Evolutionary conservation across 495 filamentous ascomycete species (phyloP), one percentile per base, ranked within the genome.

Genomic region (Tuber melanosporum): DNA sequence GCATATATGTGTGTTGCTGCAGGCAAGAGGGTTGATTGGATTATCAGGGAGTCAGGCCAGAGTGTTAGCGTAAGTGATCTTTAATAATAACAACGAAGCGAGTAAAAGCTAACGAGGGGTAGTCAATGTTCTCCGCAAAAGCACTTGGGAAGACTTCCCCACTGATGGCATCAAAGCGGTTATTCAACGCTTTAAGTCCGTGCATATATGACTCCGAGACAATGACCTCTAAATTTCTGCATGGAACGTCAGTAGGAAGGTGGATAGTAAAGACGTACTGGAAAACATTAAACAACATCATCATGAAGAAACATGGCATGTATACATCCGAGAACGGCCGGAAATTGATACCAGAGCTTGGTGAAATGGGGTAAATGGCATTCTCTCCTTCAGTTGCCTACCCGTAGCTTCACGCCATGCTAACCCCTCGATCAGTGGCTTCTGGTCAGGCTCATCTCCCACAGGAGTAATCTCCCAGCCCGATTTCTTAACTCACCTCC

Each of bases 11-110:
- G 85, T 22, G 77, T 84, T 0, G 81, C 84, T 39, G 78, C 80
- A 8, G 87, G 87, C 3, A 87, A 87, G 77, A 81, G 84, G 47
- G 87, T 88, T 4, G 83, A 84, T 46, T 87, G 86, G 87, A 79
- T 87, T 43, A 86, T 85, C 72, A 85, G 87, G 5, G 78, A 77
- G 3, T 84, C 83, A 20, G 86, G 85, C 1, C 73, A 80, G 41
- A 86, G 87, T 9, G 84, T 85, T 8, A 77, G 81, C 9, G 78
- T 66, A 17, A 32, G 57, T 66, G 57, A 32, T 8, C 57, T 17
- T 36, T 66, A 26, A 17, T 66, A 32, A 5, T 66, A 32, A 5
- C 3, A n/a, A n/a, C 17, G 26, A 66, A 36, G 26, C 12, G 57
- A 32, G 14, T 36, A 17, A 36, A 66, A 26, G 26, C 57, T 66